Base-by-base conservation (phyloP, 805 yeast genomes). In the Brettanomyces sp. region DNA sequence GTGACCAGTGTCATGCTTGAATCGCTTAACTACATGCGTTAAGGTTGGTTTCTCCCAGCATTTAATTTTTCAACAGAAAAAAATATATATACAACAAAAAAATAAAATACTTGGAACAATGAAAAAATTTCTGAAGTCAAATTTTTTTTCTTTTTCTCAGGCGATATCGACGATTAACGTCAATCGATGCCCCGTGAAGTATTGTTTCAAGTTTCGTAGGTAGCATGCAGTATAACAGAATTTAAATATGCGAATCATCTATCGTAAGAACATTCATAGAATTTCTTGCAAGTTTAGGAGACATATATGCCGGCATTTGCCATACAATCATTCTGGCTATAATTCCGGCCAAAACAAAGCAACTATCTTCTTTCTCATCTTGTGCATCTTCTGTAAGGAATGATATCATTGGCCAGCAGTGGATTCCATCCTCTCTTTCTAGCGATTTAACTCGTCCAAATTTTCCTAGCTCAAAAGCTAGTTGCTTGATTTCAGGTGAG, bases 371-470 rank as follows among this genome's bases (percentile, higher is more conserved):
- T 46, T 74, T 67, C 44, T 67, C 73, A 25, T 67, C 71, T 39
- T 66, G 64, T 4, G 62, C 56, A 40, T 71, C 64, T 42, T 73
- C 79, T 3, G 72, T 57, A 40, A 60, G 60, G 44, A 68, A 67
- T 3, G 61, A 56, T 4, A 69, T 47, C 28, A 76, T 56, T 7
- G 77, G 79, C 79, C 80, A 75, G 18, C 72, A 64, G 48, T 76
- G 80, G 3, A 69, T 54, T 45, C 63, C 67, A 30, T 63, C 59
- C 3, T 52, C 54, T 37, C 61, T 64, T 18, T 58, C 55, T 47
- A 66, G 65, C 12, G 66, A 52, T 42, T 65, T 64, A 9, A 71
- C 57, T 18, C 59, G 51, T 4, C 69, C 66, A 22, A 56, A 54
- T 18, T 48, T 42, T 18, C 53, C 46, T 38, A 69, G 51, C 11